A percentile compares a stretch with the other conserved stretches of the same genome.
phyloP scores from a whole-genome alignment of 75 land plant genomes.

The Picea glauca region DNA sequence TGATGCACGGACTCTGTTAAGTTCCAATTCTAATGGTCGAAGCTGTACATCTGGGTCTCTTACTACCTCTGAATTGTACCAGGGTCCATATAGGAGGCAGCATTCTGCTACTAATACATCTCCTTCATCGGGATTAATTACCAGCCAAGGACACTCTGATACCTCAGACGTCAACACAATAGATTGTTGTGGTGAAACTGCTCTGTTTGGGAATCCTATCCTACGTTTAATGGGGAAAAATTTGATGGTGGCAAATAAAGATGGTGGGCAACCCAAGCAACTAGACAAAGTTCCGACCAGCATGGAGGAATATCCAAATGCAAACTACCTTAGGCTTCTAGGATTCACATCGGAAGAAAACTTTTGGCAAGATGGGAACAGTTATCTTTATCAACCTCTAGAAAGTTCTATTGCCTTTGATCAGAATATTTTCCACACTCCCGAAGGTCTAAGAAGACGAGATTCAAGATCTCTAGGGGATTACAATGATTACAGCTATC shows the following conservation, averaged over 20 bases:
- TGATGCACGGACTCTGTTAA: not conserved
- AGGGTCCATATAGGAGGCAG: too few relatives aligned
- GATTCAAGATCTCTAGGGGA: conserved; percentile 2
- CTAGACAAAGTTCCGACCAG: conserved; percentile 1
- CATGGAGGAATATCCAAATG: conserved; percentile 9
- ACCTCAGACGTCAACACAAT: not conserved
- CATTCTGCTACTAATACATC: not conserved
- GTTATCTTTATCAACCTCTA: not conserved
- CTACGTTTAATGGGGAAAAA: conserved; percentile 80
- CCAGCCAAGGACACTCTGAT: not conserved
- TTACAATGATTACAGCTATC: not conserved
- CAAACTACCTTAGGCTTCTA: conserved; percentile 16
- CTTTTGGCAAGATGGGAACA: conserved; percentile 2
- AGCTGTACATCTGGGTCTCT: not conserved
- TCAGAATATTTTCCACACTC: conserved; percentile 6
- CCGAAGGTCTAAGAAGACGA: conserved; percentile 4
- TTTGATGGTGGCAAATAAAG: conserved; percentile 58
- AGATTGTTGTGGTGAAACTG: conserved; percentile 1
- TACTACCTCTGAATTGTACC: not conserved
- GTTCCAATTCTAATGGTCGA: not conserved
- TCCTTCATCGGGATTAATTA: conserved; percentile 3
- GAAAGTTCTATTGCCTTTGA: conserved; percentile 9
- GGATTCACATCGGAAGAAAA: conserved; percentile 11
- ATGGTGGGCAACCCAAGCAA: conserved; percentile 23
- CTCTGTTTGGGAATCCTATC: conserved; percentile 41